Base-by-base conservation (phyloP, 2,329 filamentous ascomycete genomes). In the Coniochaeta sp. region DNA sequence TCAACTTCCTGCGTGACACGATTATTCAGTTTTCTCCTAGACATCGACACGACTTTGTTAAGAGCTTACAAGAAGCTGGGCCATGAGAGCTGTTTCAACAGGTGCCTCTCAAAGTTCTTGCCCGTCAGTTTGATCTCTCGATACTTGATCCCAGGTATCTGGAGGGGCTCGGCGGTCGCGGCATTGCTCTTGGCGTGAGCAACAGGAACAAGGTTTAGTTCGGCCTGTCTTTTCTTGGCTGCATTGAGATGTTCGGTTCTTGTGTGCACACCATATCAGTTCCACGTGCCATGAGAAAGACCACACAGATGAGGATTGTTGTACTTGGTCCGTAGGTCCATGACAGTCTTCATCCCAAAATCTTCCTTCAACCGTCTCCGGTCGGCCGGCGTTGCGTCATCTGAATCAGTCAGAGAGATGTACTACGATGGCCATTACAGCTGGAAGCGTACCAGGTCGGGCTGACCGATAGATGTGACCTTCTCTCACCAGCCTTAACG, bases 321-420 rank as follows among this genome's bases (percentile, higher is more conserved):
- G 38, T n/a, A 40, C 85, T 88, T 85, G 63, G 91, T 90, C 60
- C 92, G 84, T 12, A 96, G 77, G 75, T 96, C 92, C 62, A 96
- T 82, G 44, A 96, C 83, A 2, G 86, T 90, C 65, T 80, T 83
- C 64, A 96, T 83, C 24, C 82, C 79, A 65, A 88, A 81, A 34
- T 85, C 79, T 8, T 85, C 73, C 11, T 77, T 73, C 12, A 96
- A 79, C 34, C 77, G 75, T 36, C 77, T 70, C 60, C 83, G 82
- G 73, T 96, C 92, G 38, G 77, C 70, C 22, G 79, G 68, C 0
- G 89, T 88, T 38, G 90, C 89, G 71, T 91, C 86, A 68, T 96
- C 91, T 81, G 61, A 57, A 26, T 33, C 26, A 34, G 22, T 47
- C 4, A 47, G 8, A 34, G 9, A 31, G 56, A 50, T 52, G 59